Base-by-base conservation (phyloP, 768 basidiomycete species). In the Clitopilus passeckerianus region DNA sequence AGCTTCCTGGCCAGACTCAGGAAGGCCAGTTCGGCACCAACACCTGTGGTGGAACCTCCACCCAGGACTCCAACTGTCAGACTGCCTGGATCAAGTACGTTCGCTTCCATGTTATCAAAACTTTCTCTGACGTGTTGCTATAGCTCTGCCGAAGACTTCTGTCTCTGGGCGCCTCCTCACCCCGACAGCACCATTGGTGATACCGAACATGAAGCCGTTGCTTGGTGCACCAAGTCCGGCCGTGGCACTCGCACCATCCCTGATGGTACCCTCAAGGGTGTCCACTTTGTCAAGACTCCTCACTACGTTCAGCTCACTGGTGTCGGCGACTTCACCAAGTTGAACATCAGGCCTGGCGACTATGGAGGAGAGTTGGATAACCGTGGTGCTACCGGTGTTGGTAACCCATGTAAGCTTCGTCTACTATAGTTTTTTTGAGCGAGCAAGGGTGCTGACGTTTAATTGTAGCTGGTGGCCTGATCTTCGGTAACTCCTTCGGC, bases 221-320 rank as follows among this genome's bases (percentile, higher is more conserved):
- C 89, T 0, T 93, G 83, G 79, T 95, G 90, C 77, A 86, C 86
- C 33, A 86, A 88, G 68, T 78, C 79, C 23, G 87, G 87, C 8
- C 81, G 83, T 35, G 92, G 91, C 8, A 81, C 89, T 0, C 88
- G 92, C 54, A 71, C 84, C 58, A 91, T 93, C 33, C 89, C 89
- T 41, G 71, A 77, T 0, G 88, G 87, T 20, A 77, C 87, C 8
- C 73, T 93, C 43, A 72, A 74, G 22, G 89, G 89, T 57, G 83
- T 89, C 0, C 90, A 92, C 70, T 80, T 85, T 66, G 79, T 90
- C 65, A 77, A 77, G 68, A 88, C 89, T 0, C 77, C 80, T 4
- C 78, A 85, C 61, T 91, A 89, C 65, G 75, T 87, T 16, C 86
- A 87, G 68, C 75, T 75, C 65, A 79, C 76, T 65, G 87, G 90